Evolutionary conservation across 352 stramenopile species (phyloP).

Genomic region (Phytopythium aichiense): DNA sequence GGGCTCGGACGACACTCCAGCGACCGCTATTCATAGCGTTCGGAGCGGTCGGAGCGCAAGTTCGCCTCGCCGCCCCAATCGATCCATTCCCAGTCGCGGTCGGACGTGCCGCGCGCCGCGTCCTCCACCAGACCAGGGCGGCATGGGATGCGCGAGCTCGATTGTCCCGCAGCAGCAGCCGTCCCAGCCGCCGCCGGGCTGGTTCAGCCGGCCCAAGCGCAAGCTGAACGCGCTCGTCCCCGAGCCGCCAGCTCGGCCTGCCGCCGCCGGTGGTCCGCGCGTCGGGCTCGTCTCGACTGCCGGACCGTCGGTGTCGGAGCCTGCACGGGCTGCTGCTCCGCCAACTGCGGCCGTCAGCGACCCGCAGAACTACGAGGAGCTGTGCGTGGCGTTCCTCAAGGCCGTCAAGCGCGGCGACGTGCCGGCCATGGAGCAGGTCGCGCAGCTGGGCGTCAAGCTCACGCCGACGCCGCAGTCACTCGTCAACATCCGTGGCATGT

Average conservation of each 20-base stretch:
- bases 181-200: background rate
- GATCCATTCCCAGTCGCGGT: too few species aligned
- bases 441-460: slow-evolving; percentile 1
- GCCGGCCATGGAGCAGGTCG: slow-evolving; percentile 23
- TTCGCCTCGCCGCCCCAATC: too few species aligned
- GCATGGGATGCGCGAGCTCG: slow-evolving; percentile 5
- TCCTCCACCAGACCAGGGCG: background rate
- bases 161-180: slow-evolving; percentile 3
- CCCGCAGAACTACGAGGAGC: slow-evolving; percentile 32
- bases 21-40: too few species aligned
- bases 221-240: slow-evolving; percentile 39
- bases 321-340: too few species aligned
- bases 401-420: slow-evolving; percentile 60
- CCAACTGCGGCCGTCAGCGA: background rate
- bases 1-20: too few species aligned
- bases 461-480: slow-evolving; percentile 13
- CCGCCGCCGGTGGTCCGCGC: background rate
- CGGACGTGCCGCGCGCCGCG: too few species aligned
- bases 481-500: slow-evolving; percentile 75
- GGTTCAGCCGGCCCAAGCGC: slow-evolving; percentile 4
- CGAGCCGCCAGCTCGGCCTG: slow-evolving; percentile 14
- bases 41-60: too few species aligned
- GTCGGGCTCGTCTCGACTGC: background rate
- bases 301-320: too few species aligned
- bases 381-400: slow-evolving; percentile 62